Conservation (phyloP, 768 basidiomycete species). For the Amyloporia xantha region DNA sequence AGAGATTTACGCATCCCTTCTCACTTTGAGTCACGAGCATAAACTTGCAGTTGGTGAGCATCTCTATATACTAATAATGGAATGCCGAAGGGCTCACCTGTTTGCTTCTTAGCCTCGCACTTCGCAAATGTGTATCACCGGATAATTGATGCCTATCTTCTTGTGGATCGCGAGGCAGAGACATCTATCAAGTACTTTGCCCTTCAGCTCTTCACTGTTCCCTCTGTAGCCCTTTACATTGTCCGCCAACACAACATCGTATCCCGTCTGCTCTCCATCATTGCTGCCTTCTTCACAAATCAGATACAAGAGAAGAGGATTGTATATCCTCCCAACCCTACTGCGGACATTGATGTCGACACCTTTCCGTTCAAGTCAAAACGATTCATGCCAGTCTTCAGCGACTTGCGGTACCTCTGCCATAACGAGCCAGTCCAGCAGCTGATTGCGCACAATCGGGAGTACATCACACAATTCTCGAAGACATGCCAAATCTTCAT, state of each 20-base stretch:
- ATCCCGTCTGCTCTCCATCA: slow-evolving; percentile 71
- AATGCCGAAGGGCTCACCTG: slow-evolving; percentile 4
- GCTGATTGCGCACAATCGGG: slow-evolving; percentile 62
- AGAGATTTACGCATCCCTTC: slow-evolving; percentile 72
- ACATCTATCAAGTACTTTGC: slow-evolving; percentile 93
- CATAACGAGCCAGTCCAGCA: slow-evolving; percentile 76
- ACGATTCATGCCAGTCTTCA: slow-evolving; percentile 93
- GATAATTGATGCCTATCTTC: slow-evolving; percentile 85
- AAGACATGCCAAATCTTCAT: slow-evolving; percentile 85
- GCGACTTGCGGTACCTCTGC: slow-evolving; percentile 80
- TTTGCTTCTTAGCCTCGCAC: slow-evolving; percentile 53
- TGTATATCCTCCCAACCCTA: slow-evolving; percentile 28
- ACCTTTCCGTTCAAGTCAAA: slow-evolving; percentile 88
- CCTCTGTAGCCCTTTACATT: slow-evolving; percentile 75
- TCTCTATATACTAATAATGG: background rate
- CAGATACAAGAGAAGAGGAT: slow-evolving; percentile 75
- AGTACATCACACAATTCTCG: slow-evolving; percentile 65
- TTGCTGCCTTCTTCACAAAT: slow-evolving; percentile 89
- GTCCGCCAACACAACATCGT: slow-evolving; percentile 70
- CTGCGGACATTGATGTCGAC: slow-evolving; percentile 63
- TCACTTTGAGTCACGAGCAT: slow-evolving; percentile 65
- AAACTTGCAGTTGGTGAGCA: slow-evolving; percentile 67
- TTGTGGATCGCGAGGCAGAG: slow-evolving; percentile 91
- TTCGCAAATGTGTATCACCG: slow-evolving; percentile 82
- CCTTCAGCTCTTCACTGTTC: slow-evolving; percentile 88